Evolutionary conservation across 257 asterid genomes (phyloP).

Genomic region (Petrea volubilis): DNA sequence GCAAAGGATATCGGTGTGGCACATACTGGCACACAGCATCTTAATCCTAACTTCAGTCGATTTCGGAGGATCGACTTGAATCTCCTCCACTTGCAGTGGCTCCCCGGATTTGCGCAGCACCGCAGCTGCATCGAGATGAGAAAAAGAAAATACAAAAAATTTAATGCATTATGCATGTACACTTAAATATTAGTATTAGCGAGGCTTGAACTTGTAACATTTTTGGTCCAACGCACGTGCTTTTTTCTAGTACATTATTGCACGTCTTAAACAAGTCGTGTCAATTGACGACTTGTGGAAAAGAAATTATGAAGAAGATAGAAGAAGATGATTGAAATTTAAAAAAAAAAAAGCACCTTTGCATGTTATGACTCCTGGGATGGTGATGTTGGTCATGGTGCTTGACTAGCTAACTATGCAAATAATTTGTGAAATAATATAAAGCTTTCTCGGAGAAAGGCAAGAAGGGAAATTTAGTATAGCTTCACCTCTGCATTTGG

Average conservation of each 20-base stretch:
- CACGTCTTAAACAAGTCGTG: not conserved
- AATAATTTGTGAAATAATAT: not conserved
- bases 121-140: conserved; percentile 43
- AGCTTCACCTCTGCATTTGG: not conserved
- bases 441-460: not conserved
- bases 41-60: conserved; percentile 56
- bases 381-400: conserved; percentile 27
- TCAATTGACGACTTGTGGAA: not conserved
- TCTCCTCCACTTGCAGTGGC: conserved; percentile 45
- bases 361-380: conserved; percentile 44
- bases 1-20: conserved; percentile 57
- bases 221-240: not conserved
- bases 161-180: not conserved
- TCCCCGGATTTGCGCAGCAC: conserved; percentile 47
- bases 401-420: not conserved
- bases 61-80: conserved; percentile 60
- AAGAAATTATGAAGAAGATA: not conserved
- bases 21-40: conserved; percentile 66
- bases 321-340: not conserved
- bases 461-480: not conserved
- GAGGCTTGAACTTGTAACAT: no score
- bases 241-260: no score
- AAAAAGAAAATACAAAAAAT: not conserved
- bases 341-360: conserved; percentile 31
- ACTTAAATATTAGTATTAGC: no score